Evolutionary conservation across 2,329 filamentous ascomycete genomes (phyloP).

Genomic region (Penicillium aurantiogriseum): DNA sequence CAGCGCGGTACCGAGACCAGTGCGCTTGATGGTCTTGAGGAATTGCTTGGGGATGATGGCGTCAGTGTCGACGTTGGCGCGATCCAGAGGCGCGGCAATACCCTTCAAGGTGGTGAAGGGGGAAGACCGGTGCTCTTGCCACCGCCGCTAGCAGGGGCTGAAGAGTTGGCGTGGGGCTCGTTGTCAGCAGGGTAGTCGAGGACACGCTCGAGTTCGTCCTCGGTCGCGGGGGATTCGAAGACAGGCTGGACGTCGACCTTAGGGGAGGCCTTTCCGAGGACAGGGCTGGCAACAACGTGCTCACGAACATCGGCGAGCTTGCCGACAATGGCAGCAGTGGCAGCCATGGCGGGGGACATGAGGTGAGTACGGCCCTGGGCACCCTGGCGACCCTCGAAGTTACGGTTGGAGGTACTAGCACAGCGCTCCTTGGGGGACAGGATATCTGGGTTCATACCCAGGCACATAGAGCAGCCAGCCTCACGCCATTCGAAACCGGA

Average conservation of each 20-base stretch:
- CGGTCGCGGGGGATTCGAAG: conserved; percentile 58
- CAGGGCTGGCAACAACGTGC: conserved; percentile 54
- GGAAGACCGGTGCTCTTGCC: conserved; percentile 65
- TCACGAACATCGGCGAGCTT: conserved; percentile 91
- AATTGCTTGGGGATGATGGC: conserved; percentile 99
- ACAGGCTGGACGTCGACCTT: conserved; percentile 60
- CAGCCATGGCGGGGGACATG: conserved; percentile 97
- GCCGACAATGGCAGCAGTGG: conserved; percentile 82
- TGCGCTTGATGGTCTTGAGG: conserved; percentile 98
- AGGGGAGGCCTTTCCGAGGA: conserved; percentile 53
- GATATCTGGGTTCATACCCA: conserved; percentile 99
- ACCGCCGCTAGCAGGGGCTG: conserved; percentile 30
- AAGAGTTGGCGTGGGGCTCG: conserved; percentile 62
- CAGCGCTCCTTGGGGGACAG: conserved; percentile 88
- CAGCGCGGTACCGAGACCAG: conserved; percentile 81
- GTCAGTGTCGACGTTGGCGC: conserved; percentile 94
- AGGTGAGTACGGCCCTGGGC: conserved; percentile 87
- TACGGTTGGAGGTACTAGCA: conserved; percentile 92
- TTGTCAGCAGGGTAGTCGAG: conserved; percentile 64
- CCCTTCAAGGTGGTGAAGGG: conserved; percentile 84
- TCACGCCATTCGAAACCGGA: conserved; percentile 98
- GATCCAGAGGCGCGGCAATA: conserved; percentile 81
- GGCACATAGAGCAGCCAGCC: conserved; percentile 97
- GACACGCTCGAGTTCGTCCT: conserved; percentile 63
- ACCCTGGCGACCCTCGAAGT: conserved; percentile 95